phyloP scores from a whole-genome alignment of 441 rosid species.

The Eruca vesicaria region DNA sequence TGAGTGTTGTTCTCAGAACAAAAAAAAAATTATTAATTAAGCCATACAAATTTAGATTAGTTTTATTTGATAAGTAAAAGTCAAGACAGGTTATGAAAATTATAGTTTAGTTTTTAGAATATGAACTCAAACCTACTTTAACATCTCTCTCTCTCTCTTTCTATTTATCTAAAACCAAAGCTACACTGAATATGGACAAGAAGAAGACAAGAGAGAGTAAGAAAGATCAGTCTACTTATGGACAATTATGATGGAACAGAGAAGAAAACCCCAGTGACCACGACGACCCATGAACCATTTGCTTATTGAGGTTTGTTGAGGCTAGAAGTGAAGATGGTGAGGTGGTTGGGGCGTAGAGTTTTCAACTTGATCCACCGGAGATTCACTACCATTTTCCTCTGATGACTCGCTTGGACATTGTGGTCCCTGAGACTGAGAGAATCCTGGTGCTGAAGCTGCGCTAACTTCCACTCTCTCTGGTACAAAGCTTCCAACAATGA shows the following conservation, averaged over 20 bases:
- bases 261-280: conserved; percentile 7
- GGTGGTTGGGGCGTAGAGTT: conserved; percentile 28
- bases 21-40: neutral
- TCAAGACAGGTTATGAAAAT: neutral
- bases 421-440: conserved; percentile 64
- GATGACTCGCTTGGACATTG: conserved; percentile 66
- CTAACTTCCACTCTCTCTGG: too few relatives aligned
- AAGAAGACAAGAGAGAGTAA: conserved; percentile 8
- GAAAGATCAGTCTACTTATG: conserved; percentile 29
- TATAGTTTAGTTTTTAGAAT: too few relatives aligned
- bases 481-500: conserved; percentile 84
- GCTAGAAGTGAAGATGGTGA: conserved; percentile 77
- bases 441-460: too few relatives aligned
- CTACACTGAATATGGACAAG: conserved; percentile 4
- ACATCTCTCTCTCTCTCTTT: neutral
- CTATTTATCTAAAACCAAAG: neutral
- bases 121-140: conserved; percentile 27
- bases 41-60: neutral
- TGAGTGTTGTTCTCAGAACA: neutral
- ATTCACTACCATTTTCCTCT: conserved; percentile 51
- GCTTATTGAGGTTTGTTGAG: conserved; percentile 54
- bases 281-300: neutral
- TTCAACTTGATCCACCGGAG: neutral
- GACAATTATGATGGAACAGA: conserved; percentile 20
- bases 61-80: neutral